These are phyloP conservation scores for Monsonia emarginata DNA, from an alignment of 441 rosid genomes.

Conservation along the genomic window DNA sequence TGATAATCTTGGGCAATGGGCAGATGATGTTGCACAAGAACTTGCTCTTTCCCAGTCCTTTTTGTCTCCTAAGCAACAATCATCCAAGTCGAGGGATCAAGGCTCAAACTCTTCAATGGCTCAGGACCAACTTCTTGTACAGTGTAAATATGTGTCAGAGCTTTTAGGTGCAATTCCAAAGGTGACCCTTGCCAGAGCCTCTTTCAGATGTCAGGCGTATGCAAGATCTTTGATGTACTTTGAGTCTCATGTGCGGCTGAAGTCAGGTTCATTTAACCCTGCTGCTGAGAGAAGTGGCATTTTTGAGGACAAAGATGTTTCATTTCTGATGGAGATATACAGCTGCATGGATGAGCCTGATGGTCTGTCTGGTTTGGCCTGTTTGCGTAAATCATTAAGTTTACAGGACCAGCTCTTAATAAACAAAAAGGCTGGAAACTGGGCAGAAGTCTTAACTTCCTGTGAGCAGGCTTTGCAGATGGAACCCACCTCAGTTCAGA, in stretches of 20 bases:
- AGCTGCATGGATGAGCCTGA: slow-evolving; percentile 95
- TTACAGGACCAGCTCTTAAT: slow-evolving; percentile 86
- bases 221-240: slow-evolving; percentile 97
- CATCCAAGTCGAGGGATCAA: slow-evolving; percentile 53
- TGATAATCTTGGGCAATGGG: slow-evolving; percentile 99
- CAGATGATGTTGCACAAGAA: slow-evolving; percentile 82
- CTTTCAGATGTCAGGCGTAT: slow-evolving; percentile 90
- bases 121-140: slow-evolving; percentile 70
- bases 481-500: slow-evolving; percentile 86
- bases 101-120: slow-evolving; percentile 34
- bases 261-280: slow-evolving; percentile 91
- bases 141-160: slow-evolving; percentile 84
- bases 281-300: slow-evolving; percentile 80
- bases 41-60: slow-evolving; percentile 68
- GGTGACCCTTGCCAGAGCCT: slow-evolving; percentile 85
- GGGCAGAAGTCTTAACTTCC: slow-evolving; percentile 92
- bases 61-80: slow-evolving; percentile 51
- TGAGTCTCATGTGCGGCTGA: slow-evolving; percentile 79
- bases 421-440: slow-evolving; percentile 87
- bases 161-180: slow-evolving; percentile 80
- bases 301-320: slow-evolving; percentile 88
- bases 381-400: slow-evolving; percentile 71
- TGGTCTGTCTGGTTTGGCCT: slow-evolving; percentile 87
- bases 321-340: slow-evolving; percentile 91
- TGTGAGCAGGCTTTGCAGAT: slow-evolving; percentile 97